Evolutionary conservation across 176 grass and related monocot species (phyloP).

Genomic region (sorghum (Sorghum bicolor)): Sorghum_bicolor_NCBIv3 NC_012879.2:49685001-49685500

Average conservation of each 20-base stretch:
- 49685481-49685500: not conserved
- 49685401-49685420: not conserved
- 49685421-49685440: not conserved
- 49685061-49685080: too few species aligned
- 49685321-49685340: conserved; percentile 84
- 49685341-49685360: conserved; percentile 93
- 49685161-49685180: not conserved
- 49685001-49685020: not conserved
- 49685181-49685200: not conserved
- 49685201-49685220: conserved; percentile 24
- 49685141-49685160: not conserved
- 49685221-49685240: conserved; percentile 72
- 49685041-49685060: not conserved
- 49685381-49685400: not conserved
- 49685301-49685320: conserved; percentile 76
- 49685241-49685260: conserved; percentile 63
- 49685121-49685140: not conserved
- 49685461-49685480: not conserved
- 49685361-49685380: conserved; percentile 82
- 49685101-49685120: too few species aligned
- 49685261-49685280: conserved; percentile 57
- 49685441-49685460: not conserved
- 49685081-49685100: too few species aligned
- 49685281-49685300: conserved; percentile 82
- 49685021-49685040: not conserved